Conservation (phyloP, 805 yeast species). For the Metschnikowia matae region DNA sequence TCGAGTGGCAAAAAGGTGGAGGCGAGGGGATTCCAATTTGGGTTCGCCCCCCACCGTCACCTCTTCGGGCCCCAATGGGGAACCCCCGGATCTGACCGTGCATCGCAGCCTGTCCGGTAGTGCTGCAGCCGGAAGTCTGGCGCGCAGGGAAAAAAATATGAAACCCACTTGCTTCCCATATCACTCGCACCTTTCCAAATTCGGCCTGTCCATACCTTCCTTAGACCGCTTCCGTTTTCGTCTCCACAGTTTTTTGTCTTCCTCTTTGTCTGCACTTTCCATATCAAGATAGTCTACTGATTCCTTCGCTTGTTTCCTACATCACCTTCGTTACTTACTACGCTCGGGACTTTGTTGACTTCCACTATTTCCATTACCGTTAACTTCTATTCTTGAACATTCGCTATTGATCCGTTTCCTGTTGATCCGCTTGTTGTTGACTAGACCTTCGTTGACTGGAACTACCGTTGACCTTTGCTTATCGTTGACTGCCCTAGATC, state of each 20-base stretch:
- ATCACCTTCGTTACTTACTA: too few relatives aligned
- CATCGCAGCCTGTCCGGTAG: neutral
- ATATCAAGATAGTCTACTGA: neutral
- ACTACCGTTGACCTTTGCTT: too few relatives aligned
- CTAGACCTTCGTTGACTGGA: too few relatives aligned
- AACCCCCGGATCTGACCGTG: neutral
- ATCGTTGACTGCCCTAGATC: too few relatives aligned
- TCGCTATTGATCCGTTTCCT: too few relatives aligned
- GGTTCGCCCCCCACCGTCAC: too few relatives aligned
- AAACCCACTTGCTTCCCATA: slow-evolving; percentile 2
- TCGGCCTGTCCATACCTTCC: neutral
- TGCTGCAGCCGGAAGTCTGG: neutral
- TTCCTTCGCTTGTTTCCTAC: neutral
- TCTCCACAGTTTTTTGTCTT: neutral
- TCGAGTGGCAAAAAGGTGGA: neutral
- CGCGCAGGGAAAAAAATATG: slow-evolving; percentile 3
- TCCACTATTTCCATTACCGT: too few relatives aligned
- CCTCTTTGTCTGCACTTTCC: neutral
- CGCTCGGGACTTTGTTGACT: too few relatives aligned
- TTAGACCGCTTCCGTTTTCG: neutral
- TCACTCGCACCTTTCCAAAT: slow-evolving; percentile 2
- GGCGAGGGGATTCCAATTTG: too few relatives aligned
- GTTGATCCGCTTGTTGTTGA: too few relatives aligned
- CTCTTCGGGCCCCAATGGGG: neutral
- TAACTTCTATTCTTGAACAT: too few relatives aligned